Conservation (phyloP, 441 rosid species). For the Erysimum cheiri region DNA sequence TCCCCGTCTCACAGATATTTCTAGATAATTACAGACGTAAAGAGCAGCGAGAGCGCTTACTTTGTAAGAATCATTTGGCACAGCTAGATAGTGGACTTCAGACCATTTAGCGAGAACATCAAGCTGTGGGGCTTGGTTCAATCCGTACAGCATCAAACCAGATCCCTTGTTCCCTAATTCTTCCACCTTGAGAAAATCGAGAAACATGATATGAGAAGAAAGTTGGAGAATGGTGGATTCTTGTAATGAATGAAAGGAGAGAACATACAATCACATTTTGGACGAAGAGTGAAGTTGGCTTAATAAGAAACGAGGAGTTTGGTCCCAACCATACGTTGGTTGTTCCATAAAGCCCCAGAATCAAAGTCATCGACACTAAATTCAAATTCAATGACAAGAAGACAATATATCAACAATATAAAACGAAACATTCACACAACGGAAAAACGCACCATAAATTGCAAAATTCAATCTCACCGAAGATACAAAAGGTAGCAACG, state of each 20-base stretch:
- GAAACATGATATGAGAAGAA: slow-evolving; percentile 18
- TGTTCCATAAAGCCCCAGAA: slow-evolving; percentile 88
- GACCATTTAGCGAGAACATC: slow-evolving; percentile 69
- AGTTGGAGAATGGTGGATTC: slow-evolving; percentile 8
- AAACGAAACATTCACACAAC: neutral
- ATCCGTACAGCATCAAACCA: slow-evolving; percentile 64
- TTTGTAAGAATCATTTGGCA: slow-evolving; percentile 76
- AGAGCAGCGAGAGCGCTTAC: slow-evolving; percentile 46
- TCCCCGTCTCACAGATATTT: neutral
- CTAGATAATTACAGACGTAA: slow-evolving; percentile 8
- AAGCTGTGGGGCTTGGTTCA: slow-evolving; percentile 72
- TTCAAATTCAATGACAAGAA: slow-evolving; percentile 4
- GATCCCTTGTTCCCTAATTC: slow-evolving; percentile 60
- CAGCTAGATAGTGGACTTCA: slow-evolving; percentile 51
- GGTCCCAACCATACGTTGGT: slow-evolving; percentile 73
- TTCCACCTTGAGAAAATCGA: slow-evolving; percentile 60
- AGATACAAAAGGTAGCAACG: slow-evolving; percentile 85
- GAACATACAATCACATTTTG: slow-evolving; percentile 74
- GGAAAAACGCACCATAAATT: neutral
- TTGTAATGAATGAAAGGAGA: slow-evolving; percentile 15
- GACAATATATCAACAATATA: neutral
- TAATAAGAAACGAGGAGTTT: slow-evolving; percentile 65
- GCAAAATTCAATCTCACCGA: slow-evolving; percentile 52
- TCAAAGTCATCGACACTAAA: slow-evolving; percentile 88
- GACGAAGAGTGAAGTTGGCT: slow-evolving; percentile 81